A percentile compares a stretch with the other conserved stretches of the same genome.
Evolutionary conservation across 306 rosid genomes (phyloP).

Genomic region (Erythrophleum fordii): DNA sequence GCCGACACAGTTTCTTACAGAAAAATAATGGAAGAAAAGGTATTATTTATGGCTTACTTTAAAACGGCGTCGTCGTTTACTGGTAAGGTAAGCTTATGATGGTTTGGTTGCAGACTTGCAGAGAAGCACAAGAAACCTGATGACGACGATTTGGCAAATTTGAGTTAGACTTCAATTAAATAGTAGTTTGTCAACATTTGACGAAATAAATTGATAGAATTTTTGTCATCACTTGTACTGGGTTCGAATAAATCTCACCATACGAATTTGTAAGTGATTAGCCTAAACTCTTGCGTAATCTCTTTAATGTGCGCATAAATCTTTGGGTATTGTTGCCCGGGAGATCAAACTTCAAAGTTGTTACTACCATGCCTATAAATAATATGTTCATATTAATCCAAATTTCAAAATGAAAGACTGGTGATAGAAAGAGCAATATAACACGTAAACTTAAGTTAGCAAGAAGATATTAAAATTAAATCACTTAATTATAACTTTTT

Average conservation of each 20-base stretch:
- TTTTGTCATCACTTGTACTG: background rate
- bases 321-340: too few species aligned
- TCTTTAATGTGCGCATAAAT: background rate
- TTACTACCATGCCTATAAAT: too few species aligned
- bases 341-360: too few species aligned
- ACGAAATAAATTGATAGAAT: background rate
- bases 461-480: too few species aligned
- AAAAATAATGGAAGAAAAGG: background rate
- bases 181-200: background rate
- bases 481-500: too few species aligned
- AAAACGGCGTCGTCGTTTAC: conserved; percentile 3
- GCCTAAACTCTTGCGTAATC: too few species aligned
- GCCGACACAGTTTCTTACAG: background rate
- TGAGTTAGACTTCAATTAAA: background rate
- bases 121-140: background rate
- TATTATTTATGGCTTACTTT: background rate
- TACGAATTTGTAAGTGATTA: too few species aligned
- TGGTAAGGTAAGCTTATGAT: background rate
- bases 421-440: too few species aligned
- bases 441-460: too few species aligned
- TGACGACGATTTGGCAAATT: background rate
- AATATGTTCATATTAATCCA: too few species aligned
- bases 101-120: background rate
- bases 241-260: too few species aligned
- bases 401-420: too few species aligned